A percentile compares a stretch with the other conserved stretches of the same genome.
Conservation (phyloP, 2,329 filamentous ascomycete genomes). For the Rhynchosporium graminicola region DNA sequence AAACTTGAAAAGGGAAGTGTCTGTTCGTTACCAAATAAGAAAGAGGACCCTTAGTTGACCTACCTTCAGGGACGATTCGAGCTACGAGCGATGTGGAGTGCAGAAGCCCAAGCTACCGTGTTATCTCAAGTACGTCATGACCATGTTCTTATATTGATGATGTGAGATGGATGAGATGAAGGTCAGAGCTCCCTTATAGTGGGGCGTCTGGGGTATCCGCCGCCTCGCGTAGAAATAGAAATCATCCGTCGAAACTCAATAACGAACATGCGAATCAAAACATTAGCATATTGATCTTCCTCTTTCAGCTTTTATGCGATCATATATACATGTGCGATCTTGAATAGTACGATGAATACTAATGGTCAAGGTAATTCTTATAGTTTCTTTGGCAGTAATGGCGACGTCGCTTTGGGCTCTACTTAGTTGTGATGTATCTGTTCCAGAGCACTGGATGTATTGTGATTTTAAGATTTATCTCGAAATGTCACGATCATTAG, state of each 20-base stretch:
- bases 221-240: neutral
- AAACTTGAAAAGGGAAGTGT: no score
- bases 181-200: neutral
- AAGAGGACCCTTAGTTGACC: neutral
- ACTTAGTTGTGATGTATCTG: neutral
- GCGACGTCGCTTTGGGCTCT: no score
- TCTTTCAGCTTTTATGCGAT: no score
- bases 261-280: neutral
- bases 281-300: neutral
- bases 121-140: conserved; percentile 12
- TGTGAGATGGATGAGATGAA: neutral
- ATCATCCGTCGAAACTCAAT: neutral
- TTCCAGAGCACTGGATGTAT: no score
- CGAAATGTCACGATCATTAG: no score
- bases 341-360: no score
- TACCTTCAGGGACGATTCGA: neutral
- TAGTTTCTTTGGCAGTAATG: no score
- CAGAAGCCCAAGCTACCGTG: neutral
- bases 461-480: no score
- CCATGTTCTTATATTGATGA: neutral
- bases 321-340: no score
- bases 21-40: neutral
- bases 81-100: neutral
- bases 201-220: conserved; percentile 2
- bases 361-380: no score